These are phyloP conservation scores for Dictyophora rubrovolvata DNA, from an alignment of 768 basidiomycete genomes.

Conservation along the genomic window DNA sequence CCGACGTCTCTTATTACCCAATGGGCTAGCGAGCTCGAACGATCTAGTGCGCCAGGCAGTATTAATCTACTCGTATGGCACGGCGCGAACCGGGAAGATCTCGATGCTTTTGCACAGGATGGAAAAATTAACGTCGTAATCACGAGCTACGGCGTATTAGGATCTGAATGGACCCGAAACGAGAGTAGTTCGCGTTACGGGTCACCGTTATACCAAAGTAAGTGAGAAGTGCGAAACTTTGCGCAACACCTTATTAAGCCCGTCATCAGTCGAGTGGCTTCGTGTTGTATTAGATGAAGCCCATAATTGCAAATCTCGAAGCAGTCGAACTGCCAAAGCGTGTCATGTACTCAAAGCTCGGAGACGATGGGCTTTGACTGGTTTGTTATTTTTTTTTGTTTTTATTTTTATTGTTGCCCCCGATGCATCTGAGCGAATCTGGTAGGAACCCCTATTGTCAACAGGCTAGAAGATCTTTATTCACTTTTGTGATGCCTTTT, in stretches of 20 bases:
- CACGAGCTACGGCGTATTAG: constrained; percentile 85
- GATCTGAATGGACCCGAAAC: constrained; percentile 74
- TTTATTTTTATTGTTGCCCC: neutral
- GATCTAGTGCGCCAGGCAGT: constrained; percentile 65
- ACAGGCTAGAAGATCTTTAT: constrained; percentile 84
- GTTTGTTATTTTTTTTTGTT: constrained; percentile 21
- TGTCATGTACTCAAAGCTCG: constrained; percentile 75
- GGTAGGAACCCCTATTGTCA: constrained; percentile 86
- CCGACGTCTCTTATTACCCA: constrained; percentile 87
- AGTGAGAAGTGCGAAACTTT: constrained; percentile 14
- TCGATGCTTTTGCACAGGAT: constrained; percentile 52
- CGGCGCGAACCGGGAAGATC: constrained; percentile 71
- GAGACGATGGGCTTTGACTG: constrained; percentile 86
- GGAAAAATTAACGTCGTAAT: constrained; percentile 68
- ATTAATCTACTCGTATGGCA: constrained; percentile 74
- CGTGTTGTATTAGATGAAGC: constrained; percentile 87
- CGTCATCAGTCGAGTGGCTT: constrained; percentile 59
- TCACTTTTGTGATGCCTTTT: constrained; percentile 50
- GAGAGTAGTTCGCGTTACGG: constrained; percentile 36
- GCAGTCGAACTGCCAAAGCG: constrained; percentile 79
- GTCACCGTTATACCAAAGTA: constrained; percentile 66
- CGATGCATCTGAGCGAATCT: neutral
- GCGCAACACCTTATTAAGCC: constrained; percentile 5
- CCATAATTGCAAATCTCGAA: constrained; percentile 86
- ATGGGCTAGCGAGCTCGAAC: constrained; percentile 86